Conservation (phyloP, 2,329 filamentous ascomycete species). For the Fusarium sacchari region DNA sequence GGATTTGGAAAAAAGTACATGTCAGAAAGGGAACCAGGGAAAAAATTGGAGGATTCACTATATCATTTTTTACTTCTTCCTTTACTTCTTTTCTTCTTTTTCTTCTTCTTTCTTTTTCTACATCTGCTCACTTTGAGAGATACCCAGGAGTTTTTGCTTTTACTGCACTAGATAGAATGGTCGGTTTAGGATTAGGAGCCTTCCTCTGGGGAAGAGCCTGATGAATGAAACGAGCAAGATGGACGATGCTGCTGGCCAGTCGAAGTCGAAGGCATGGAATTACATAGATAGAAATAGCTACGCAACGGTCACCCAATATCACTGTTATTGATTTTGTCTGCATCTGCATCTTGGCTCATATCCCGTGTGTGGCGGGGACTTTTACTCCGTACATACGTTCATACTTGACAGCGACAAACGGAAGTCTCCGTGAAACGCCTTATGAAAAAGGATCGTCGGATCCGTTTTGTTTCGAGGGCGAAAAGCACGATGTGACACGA, state of each 20-base stretch:
- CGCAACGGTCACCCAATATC: slow-evolving; percentile 38
- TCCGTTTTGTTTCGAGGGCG: slow-evolving; percentile 38
- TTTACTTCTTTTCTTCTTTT: slow-evolving; percentile 20
- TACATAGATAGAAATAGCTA: slow-evolving; percentile 43
- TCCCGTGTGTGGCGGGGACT: neutral
- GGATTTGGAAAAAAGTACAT: slow-evolving; percentile 21
- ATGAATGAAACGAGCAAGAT: slow-evolving; percentile 46
- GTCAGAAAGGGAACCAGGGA: slow-evolving; percentile 6
- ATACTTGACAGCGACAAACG: neutral
- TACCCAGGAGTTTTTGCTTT: slow-evolving; percentile 42
- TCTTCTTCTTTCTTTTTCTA: slow-evolving; percentile 18
- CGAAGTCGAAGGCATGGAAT: slow-evolving; percentile 36
- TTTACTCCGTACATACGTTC: neutral
- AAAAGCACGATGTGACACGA: slow-evolving; percentile 35
- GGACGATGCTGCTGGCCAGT: slow-evolving; percentile 45
- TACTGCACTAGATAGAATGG: slow-evolving; percentile 42
- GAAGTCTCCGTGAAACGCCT: slow-evolving; percentile 29
- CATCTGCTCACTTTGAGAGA: slow-evolving; percentile 44
- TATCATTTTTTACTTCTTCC: slow-evolving; percentile 1
- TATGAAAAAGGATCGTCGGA: slow-evolving; percentile 29
- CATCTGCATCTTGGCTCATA: neutral
- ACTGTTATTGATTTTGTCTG: slow-evolving; percentile 18
- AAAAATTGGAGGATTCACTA: slow-evolving; percentile 13
- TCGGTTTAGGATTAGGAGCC: slow-evolving; percentile 38
- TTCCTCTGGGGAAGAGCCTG: slow-evolving; percentile 33